A percentile compares a stretch with the other conserved stretches of the same genome.
Conservation (phyloP, 2,329 filamentous ascomycete species). For the Penicillium brasilianum region DNA sequence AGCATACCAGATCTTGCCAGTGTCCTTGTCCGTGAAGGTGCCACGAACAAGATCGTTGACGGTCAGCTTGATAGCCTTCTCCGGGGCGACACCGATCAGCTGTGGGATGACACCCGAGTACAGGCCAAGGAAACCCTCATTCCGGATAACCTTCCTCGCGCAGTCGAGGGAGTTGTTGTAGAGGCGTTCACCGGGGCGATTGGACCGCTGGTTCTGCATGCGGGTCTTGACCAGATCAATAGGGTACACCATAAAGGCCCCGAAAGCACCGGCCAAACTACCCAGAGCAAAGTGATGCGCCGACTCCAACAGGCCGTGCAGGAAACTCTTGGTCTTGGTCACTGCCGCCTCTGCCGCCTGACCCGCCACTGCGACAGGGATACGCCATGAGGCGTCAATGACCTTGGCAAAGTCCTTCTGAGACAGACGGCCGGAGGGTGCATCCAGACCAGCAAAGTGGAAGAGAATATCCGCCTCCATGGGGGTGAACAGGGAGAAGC, state of each 20-base stretch:
- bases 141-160: constrained; percentile 87
- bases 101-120: constrained; percentile 96
- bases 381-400: constrained; percentile 89
- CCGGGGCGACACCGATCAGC: constrained; percentile 95
- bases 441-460: constrained; percentile 93
- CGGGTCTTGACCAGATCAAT: constrained; percentile 98
- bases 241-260: constrained; percentile 98
- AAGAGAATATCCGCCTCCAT: constrained; percentile 99
- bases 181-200: constrained; percentile 79
- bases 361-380: constrained; percentile 61
- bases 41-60: constrained; percentile 92
- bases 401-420: constrained; percentile 91
- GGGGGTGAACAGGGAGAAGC: constrained; percentile 94
- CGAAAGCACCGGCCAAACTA: constrained; percentile 90
- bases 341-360: constrained; percentile 53
- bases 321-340: constrained; percentile 60
- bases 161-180: constrained; percentile 99
- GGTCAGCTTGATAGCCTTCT: constrained; percentile 99
- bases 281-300: constrained; percentile 89
- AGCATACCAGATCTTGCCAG: constrained; percentile 70
- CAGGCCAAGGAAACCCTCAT: constrained; percentile 86
- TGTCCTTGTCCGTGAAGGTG: constrained; percentile 73
- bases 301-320: constrained; percentile 73
- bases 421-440: constrained; percentile 82
- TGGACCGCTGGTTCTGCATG: constrained; percentile 93